Base-by-base conservation (phyloP, 1,139 yeast genomes). In the Zygoascus meyerae region DNA sequence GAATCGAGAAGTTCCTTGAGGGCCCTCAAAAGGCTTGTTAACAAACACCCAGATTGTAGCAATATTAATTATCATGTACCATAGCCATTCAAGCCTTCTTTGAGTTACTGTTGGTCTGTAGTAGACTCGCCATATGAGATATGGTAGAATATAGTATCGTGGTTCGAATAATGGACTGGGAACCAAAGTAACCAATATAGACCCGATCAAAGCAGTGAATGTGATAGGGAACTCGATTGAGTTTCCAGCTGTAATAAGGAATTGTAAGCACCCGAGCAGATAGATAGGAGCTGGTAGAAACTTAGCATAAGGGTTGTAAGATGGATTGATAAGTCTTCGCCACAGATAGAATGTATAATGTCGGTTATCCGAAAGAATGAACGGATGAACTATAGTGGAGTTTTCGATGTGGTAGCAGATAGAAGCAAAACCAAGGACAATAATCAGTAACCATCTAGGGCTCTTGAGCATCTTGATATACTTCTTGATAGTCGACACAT, bases 151-250 rank as follows among this genome's bases (percentile, higher is more conserved):
- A 63, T 83, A 92, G 64, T 94, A 92, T 47, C 98, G 76, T 41
- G 97, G 96, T 63, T 92, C 99, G 58, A 94, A 80, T 52, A 92
- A 70, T 8, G 98, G 97, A 0, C 95, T 82, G 11, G 97, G 96
- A 0, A 84, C 77, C 21, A 92, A 71, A 0, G 94, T 83, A 2
- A 79, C 63, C 2, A 74, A 59, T 0, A 77, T 71, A 28, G 90
- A 83, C 0, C 69, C 28, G 10, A 29, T 12, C 3, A 42, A 17
- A 5, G 50, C 45, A 21, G 45, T 33, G 2, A 43, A 31, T 5
- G 47, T 38, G 16, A 48, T 42, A 34, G 45, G 32, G 9, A 39
- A 32, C 5, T 43, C 26, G 15, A 59, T n/a, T 64, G 60, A 7
- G 70, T 63, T 39, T 30, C 37, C 36, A 15, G 50, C 48, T 15